Evolutionary conservation across 2,329 filamentous ascomycete species (phyloP), one percentile per base, ranked within the genome.

Genomic region (Hymenoscyphus linearis): DNA sequence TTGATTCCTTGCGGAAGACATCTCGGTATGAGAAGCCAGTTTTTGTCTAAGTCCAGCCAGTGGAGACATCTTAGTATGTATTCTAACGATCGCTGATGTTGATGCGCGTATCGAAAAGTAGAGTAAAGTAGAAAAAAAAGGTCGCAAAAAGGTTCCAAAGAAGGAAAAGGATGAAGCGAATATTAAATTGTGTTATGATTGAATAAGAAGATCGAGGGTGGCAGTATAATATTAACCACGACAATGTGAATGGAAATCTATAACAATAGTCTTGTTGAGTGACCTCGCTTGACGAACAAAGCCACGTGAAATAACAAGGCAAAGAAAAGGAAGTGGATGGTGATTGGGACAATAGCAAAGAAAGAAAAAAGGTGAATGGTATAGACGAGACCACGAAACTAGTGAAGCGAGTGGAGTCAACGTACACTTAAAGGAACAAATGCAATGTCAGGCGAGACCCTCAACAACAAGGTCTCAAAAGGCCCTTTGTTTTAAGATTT

Each of bases 61-160:
- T 59, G 69, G 66, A 66, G 67, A 66, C 70, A 72, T 72, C 63
- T 70, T 70, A 68, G 67, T 65, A 64, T 67, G 50, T 66, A 62
- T 66, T 58, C 64, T 55, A 60, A 63, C 35, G 59, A 58, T 59
- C 26, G 27, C 58, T 63, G 53, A 26, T 52, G 37, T 50, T 50
- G 58, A 31, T 35, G 22, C 16, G 50, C 26, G 34, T 26, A 34
- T 22, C 47, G 37, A 16, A 53, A 53, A 53, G 50, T 27, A 5
- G 10, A 31, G 10, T 31, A 9, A 31, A 31, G 31, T 31, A 31
- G 10, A 31, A 31, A 31, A 31, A 31, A 52, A 31, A 53, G 31
- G 40, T 47, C 40, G 18, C 40, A 16, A 47, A 22, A 47, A n/a
- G 22, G 40, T 12, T 9, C n/a, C 18, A 31, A 53, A 53, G 50